Evolutionary conservation across 225 moss, liverwort and hornwort genomes (phyloP).

Genomic region (Physcomitrium patens): DNA sequence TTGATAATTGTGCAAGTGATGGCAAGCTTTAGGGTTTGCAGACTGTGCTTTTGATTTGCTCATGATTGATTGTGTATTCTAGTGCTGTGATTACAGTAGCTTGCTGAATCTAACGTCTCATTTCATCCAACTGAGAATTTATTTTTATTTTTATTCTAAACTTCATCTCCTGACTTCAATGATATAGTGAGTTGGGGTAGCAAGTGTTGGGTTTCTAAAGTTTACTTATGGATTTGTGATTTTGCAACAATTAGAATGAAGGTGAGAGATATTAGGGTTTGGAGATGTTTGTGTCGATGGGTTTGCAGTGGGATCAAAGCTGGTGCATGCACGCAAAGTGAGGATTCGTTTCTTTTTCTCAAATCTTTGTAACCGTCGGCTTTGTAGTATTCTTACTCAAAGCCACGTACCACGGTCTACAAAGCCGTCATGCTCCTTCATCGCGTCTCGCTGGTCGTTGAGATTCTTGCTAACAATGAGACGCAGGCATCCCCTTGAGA

Average conservation of each 20-base stretch:
- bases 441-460: slow-evolving; percentile 28
- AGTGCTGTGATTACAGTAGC: too few relatives aligned
- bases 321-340: slow-evolving; percentile 13
- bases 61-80: neutral
- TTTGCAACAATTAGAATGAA: neutral
- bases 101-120: neutral
- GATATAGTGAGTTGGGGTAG: neutral
- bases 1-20: too few relatives aligned
- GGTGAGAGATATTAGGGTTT: neutral
- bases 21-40: too few relatives aligned
- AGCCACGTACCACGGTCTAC: slow-evolving; percentile 42
- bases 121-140: neutral
- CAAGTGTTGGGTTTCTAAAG: neutral
- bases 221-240: neutral
- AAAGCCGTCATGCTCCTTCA: slow-evolving; percentile 44
- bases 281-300: neutral
- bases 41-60: neutral
- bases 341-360: slow-evolving; percentile 34
- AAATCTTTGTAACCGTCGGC: slow-evolving; percentile 43
- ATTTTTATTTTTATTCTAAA: neutral
- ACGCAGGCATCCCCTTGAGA: slow-evolving; percentile 23
- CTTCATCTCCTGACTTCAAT: neutral
- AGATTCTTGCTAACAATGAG: slow-evolving; percentile 32
- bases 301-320: neutral
- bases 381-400: slow-evolving; percentile 30